Evolutionary conservation across 768 basidiomycete genomes (phyloP), one percentile per base, ranked within the genome.

Genomic region (Harrya chromipes): DNA sequence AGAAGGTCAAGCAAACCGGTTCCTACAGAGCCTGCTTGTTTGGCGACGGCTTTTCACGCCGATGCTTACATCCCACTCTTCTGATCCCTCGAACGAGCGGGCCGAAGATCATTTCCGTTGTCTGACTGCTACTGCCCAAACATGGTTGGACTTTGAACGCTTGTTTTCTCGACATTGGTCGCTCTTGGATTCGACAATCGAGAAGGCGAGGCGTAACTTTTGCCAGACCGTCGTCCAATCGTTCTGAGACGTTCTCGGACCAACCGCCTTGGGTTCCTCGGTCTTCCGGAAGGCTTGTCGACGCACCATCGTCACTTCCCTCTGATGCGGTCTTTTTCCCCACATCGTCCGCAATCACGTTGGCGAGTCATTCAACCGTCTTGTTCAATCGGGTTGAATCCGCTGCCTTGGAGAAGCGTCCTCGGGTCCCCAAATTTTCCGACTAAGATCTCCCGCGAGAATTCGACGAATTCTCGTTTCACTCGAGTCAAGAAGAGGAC

Each of bases 381-480:
- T 26, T 8, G 5, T 20, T 21, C 36, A 26, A 10, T 9, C 16
- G 10, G 13, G 31, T 35, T 27, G 54, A 31, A 13, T 34, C 7
- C 19, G 4, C 1, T 3, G 33, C 29, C 1, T 23, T 19, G 4
- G 27, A 21, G n/a, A 33, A 31, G 27, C 29, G 7, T 6, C n/a
- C 4, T 12, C 47, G 14, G n/a, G 41, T 19, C 12, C 40, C 45
- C 4, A 42, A 58, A 23, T 54, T 50, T 29, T 50, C 56, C 1
- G 57, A 58, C 4, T 50, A 46, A 4, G 56, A 53, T 3, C 43
- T 53, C 4, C 2, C 43, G 10, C 46, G 44, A 36, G 56, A 54
- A 31, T 58, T 50, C 17, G 56, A 50, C 36, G 23, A 38, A 3
- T 58, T 58, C 23, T 50, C 49, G 20, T 58, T 54, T 14, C 33